Conservation (phyloP, 805 yeast species). For the Candida golubevii region DNA sequence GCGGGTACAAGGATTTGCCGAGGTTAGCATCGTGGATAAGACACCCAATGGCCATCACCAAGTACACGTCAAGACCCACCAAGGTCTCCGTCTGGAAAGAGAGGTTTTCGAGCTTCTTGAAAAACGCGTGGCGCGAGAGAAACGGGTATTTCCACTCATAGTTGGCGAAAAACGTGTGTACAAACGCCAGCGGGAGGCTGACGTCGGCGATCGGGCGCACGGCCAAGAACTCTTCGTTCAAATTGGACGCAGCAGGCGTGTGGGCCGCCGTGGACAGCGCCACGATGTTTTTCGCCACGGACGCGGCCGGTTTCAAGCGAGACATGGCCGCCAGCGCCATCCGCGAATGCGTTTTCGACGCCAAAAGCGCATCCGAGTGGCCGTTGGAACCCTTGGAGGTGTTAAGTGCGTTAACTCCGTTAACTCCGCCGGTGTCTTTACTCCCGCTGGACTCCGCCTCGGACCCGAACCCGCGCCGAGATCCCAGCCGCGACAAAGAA, state of each 20-base stretch:
- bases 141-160: conserved; percentile 36
- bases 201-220: conserved; percentile 28
- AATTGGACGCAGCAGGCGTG: conserved; percentile 1
- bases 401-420: no score
- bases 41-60: conserved; percentile 38
- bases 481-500: not conserved
- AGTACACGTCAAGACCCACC: conserved; percentile 34
- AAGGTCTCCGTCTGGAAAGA: conserved; percentile 34
- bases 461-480: no score
- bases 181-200: conserved; percentile 29
- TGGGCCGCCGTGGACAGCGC: conserved; percentile 6
- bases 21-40: conserved; percentile 30
- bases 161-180: conserved; percentile 34
- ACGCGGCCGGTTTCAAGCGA: conserved; percentile 2
- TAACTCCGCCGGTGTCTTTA: not conserved
- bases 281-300: conserved; percentile 5
- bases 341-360: conserved; percentile 4
- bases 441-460: not conserved
- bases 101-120: conserved; percentile 22
- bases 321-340: conserved; percentile 4
- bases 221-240: conserved; percentile 33
- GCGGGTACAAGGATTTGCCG: conserved; percentile 20
- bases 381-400: no score
- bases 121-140: conserved; percentile 20
- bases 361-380: no score